Evolutionary conservation across 805 yeast genomes (phyloP).

Genomic region (Candida namnaoensis): DNA sequence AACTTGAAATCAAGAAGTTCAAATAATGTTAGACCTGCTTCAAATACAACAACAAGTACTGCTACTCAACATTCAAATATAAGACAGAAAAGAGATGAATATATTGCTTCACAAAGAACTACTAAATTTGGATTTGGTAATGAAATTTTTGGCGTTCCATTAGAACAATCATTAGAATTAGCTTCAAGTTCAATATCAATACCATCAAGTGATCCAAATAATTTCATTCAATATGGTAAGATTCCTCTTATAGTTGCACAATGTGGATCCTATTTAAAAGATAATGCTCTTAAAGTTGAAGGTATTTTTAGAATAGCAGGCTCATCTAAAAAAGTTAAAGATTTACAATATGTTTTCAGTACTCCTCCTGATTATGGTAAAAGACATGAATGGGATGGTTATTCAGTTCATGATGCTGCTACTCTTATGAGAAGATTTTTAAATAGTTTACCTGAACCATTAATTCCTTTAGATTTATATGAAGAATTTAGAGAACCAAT

Average conservation of each 20-base stretch:
- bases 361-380: slow-evolving; percentile 87
- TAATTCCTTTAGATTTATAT: slow-evolving; percentile 72
- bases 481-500: slow-evolving; percentile 76
- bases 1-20: slow-evolving; percentile 28
- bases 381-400: slow-evolving; percentile 81
- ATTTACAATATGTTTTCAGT: slow-evolving; percentile 75
- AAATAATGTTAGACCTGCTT: slow-evolving; percentile 12
- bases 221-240: slow-evolving; percentile 70
- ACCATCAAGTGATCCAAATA: slow-evolving; percentile 45
- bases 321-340: slow-evolving; percentile 78
- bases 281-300: slow-evolving; percentile 68
- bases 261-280: slow-evolving; percentile 82
- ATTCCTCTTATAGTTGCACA: slow-evolving; percentile 94
- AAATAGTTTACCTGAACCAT: slow-evolving; percentile 85
- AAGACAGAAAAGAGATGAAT: slow-evolving; percentile 28
- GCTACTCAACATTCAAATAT: slow-evolving; percentile 6
- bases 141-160: slow-evolving; percentile 71
- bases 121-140: slow-evolving; percentile 27
- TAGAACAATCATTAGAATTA: slow-evolving; percentile 57
- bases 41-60: slow-evolving; percentile 7
- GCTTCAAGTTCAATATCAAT: slow-evolving; percentile 75
- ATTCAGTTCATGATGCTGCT: slow-evolving; percentile 95
- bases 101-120: slow-evolving; percentile 20
- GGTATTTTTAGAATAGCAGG: slow-evolving; percentile 95
- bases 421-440: slow-evolving; percentile 79